These are phyloP conservation scores for Jatropha curcas DNA, from an alignment of 345 rosid genomes.

Conservation along the genomic window DNA sequence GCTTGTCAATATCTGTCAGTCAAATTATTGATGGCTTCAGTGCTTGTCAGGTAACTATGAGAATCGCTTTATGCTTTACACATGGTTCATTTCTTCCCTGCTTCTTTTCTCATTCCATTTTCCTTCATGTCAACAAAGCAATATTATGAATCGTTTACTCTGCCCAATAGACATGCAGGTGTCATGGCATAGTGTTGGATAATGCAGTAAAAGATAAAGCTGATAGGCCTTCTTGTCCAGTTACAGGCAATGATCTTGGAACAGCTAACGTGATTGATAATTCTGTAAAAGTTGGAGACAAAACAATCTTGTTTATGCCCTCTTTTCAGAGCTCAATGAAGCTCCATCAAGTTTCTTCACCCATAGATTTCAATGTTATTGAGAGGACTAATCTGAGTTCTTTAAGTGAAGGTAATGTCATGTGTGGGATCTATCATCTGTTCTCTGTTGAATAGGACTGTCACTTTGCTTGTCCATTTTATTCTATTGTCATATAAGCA, in stretches of 20 bases:
- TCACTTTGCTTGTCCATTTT: background rate
- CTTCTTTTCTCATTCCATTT: background rate
- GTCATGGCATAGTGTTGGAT: constrained; percentile 59
- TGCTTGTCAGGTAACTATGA: constrained; percentile 52
- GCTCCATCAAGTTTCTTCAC: constrained; percentile 49
- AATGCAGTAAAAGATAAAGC: constrained; percentile 27
- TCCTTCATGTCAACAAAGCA: background rate
- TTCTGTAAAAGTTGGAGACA: constrained; percentile 69
- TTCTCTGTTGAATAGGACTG: background rate
- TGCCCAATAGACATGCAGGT: constrained; percentile 68
- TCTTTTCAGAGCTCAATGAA: constrained; percentile 45
- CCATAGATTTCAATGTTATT: constrained; percentile 56
- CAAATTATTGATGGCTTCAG: constrained; percentile 60
- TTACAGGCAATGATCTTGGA: constrained; percentile 50
- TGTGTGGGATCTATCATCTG: background rate
- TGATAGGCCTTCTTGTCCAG: constrained; percentile 49
- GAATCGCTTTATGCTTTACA: background rate
- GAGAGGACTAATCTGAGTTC: constrained; percentile 68
- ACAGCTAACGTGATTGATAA: constrained; percentile 49
- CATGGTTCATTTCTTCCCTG: background rate
- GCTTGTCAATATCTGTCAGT: constrained; percentile 46
- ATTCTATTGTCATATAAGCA: constrained; percentile 11
- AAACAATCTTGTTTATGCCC: constrained; percentile 56
- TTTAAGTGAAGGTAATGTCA: constrained; percentile 70
- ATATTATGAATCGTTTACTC: background rate